A percentile compares a stretch with the other conserved stretches of the same genome.
phyloP scores from a whole-genome alignment of 2,329 filamentous ascomycete species.

The Xylariaceae sp. region DNA sequence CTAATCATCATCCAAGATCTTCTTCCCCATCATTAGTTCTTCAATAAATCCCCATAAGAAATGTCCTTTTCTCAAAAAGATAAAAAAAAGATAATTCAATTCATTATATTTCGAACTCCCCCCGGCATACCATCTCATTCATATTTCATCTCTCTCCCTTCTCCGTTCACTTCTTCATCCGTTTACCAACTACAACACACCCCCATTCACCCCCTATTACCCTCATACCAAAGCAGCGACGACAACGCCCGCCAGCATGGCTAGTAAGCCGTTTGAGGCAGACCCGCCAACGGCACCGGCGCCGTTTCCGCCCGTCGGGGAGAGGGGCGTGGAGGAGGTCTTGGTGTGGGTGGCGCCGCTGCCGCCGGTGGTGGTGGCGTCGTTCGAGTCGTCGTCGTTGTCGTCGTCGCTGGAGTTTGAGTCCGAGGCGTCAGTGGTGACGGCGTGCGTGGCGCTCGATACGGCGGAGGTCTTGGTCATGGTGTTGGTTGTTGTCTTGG shows the following conservation, averaged over 20 bases:
- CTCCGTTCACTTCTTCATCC: not conserved
- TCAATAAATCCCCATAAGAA: too few relatives aligned
- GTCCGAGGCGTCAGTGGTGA: not conserved
- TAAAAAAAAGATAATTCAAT: too few relatives aligned
- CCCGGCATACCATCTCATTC: too few relatives aligned
- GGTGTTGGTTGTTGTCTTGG: slow-evolving; percentile 17
- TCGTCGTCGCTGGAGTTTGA: not conserved
- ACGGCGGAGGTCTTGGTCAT: not conserved
- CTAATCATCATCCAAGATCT: too few relatives aligned
- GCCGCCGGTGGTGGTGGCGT: not conserved
- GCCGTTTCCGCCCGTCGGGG: not conserved
- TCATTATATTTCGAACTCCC: too few relatives aligned
- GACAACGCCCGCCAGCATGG: slow-evolving; percentile 25
- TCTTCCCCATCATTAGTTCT: too few relatives aligned
- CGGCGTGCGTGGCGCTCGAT: not conserved
- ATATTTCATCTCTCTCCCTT: not conserved
- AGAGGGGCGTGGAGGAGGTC: not conserved
- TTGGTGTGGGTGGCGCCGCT: not conserved
- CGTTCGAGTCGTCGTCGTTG: not conserved
- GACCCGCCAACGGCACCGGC: slow-evolving; percentile 8
- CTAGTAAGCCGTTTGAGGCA: slow-evolving; percentile 18
- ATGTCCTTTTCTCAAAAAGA: too few relatives aligned
- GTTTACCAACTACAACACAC: not conserved
- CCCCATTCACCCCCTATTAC: too few relatives aligned
- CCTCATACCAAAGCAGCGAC: slow-evolving; percentile 26